Base-by-base conservation (phyloP, 495 filamentous ascomycete species). In the Hypoxylon fuscum region DNA sequence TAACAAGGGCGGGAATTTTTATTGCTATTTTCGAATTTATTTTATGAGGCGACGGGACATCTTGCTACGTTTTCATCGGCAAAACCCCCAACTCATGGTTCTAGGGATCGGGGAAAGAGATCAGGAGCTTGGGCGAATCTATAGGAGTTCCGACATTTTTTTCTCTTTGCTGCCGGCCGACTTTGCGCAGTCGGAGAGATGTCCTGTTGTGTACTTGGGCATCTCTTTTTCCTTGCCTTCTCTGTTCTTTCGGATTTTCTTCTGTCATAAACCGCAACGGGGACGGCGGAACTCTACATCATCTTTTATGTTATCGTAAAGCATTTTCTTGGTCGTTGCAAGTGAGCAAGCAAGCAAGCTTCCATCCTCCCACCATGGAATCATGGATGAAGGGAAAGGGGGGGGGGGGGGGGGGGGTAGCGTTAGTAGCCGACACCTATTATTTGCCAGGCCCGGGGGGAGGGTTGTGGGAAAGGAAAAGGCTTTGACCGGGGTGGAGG, bases 111-210 rank as follows among this genome's bases (percentile, higher is more conserved):
- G 52, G 35, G 15, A 46, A 17, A 32, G 40, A 51, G 45, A 18
- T 10, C 21, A 12, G 54, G 52, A 54, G 53, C 49, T 58, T 37
- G 37, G 61, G 61, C 47, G 54, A 51, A 58, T 25, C 18, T 56
- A 62, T 45, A 57, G 60, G 60, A 47, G 60, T 53, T 57, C 18
- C 37, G 46, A 56, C 37, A 51, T 40, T 40, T 12, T 12, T 35
- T 48, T 17, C 1, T 29, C 41, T n/a, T 27, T 57, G 12, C 14
- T 29, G 43, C 34, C 53, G 18, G 53, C 15, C 5, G 5, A 38
- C 11, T 12, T 2, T 11, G 8, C 2, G n/a, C 31, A 18, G n/a
- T 45, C 27, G 41, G 17, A 22, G 18, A 11, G 34, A 41, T 9
- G 53, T 27, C 50, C n/a, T n/a, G n/a, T n/a, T n/a, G n/a, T n/a